Percentiles rank a stretch among this genome's conserved stretches.
These are phyloP conservation scores for Coniferiporia weirii DNA, from an alignment of 1,284 basidiomycete species.

Conservation along the genomic window DNA sequence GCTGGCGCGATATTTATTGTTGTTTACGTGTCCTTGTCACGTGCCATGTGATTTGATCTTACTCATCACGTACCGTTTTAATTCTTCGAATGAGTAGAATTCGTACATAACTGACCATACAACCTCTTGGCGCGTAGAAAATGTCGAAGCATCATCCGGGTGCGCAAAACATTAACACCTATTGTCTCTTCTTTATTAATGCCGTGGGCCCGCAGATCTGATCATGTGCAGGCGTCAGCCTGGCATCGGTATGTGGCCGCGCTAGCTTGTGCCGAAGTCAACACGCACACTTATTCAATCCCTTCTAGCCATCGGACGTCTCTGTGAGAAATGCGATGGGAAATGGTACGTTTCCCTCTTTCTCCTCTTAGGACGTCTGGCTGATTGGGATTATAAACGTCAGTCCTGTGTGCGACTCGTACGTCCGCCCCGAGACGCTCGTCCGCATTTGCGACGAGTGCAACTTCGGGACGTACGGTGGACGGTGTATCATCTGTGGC, in stretches of 20 bases:
- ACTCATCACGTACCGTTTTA: too few relatives aligned
- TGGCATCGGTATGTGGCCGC: constrained; percentile 72
- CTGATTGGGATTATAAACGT: neutral
- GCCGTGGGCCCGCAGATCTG: constrained; percentile 56
- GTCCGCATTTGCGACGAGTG: constrained; percentile 99
- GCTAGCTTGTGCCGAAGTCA: neutral
- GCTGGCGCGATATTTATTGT: too few relatives aligned
- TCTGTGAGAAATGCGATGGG: constrained; percentile 99
- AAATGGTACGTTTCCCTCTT: constrained; percentile 72
- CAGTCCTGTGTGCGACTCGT: constrained; percentile 98
- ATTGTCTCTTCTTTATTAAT: neutral
- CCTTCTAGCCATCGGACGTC: constrained; percentile 80
- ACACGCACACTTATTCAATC: neutral
- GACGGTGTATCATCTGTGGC: constrained; percentile 95
- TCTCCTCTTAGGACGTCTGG: neutral
- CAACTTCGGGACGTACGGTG: constrained; percentile 97
- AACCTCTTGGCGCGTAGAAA: neutral
- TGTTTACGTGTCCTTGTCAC: too few relatives aligned
- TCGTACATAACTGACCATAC: neutral
- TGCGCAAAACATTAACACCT: constrained; percentile 31
- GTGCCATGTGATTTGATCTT: too few relatives aligned
- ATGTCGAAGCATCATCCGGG: constrained; percentile 94
- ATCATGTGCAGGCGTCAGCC: constrained; percentile 97
- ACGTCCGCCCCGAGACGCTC: constrained; percentile 95
- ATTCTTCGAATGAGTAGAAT: too few relatives aligned